Evolutionary conservation across 2,329 filamentous ascomycete species (phyloP).

Genomic region (Aspergillus pseudoterreus): DNA sequence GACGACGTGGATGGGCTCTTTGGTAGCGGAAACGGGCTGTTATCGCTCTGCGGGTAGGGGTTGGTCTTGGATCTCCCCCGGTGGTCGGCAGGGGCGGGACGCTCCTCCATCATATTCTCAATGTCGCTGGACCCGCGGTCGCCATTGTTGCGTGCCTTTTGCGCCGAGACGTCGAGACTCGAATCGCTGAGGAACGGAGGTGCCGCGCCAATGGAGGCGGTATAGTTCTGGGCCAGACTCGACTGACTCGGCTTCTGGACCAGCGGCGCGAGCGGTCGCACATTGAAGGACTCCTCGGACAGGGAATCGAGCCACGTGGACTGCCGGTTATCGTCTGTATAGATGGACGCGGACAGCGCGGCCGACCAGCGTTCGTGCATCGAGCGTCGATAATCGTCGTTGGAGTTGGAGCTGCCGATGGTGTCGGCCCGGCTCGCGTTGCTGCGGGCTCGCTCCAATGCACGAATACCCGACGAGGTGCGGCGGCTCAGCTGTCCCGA

Average conservation of each 20-base stretch:
- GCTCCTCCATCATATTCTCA: conserved; percentile 16
- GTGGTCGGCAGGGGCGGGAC: conserved; percentile 12
- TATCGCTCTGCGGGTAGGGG: conserved; percentile 11
- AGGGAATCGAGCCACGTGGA: conserved; percentile 28
- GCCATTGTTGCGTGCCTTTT: conserved; percentile 18
- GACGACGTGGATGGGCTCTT: conserved; percentile 17
- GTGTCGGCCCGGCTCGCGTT: conserved; percentile 35
- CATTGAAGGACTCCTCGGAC: conserved; percentile 21
- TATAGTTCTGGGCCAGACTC: conserved; percentile 37
- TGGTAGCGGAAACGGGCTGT: conserved; percentile 4
- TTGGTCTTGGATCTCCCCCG: conserved; percentile 20
- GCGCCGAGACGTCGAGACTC: conserved; percentile 26
- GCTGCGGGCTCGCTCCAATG: conserved; percentile 33
- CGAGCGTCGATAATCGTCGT: conserved; percentile 29
- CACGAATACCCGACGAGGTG: conserved; percentile 30
- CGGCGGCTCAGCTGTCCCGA: conserved; percentile 32
- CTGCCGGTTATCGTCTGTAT: conserved; percentile 31
- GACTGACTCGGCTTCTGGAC: conserved; percentile 29
- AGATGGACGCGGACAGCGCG: conserved; percentile 33
- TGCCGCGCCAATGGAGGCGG: conserved; percentile 34
- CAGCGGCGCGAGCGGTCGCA: conserved; percentile 18
- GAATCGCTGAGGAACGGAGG: conserved; percentile 37
- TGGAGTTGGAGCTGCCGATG: conserved; percentile 28
- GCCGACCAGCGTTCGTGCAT: conserved; percentile 30
- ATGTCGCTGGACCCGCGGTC: conserved; percentile 15